Conservation (phyloP, 2,329 filamentous ascomycete genomes). For the Paradendryphiella salina region DNA sequence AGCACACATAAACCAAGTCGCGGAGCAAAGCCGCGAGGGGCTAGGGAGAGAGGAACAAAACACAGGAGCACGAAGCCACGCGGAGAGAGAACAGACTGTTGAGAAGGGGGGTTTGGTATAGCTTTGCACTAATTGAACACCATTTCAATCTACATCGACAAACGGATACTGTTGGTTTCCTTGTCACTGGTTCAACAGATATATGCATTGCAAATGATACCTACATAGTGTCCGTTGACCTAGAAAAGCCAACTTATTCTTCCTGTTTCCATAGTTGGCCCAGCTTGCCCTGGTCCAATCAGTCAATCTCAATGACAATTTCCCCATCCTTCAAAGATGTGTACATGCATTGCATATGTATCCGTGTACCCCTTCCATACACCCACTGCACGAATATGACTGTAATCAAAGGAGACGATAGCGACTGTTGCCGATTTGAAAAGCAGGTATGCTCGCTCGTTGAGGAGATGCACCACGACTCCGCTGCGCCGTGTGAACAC, state of each 20-base stretch:
- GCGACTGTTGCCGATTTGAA: slow-evolving; percentile 14
- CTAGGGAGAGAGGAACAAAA: not conserved
- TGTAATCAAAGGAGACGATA: slow-evolving; percentile 7
- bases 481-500: slow-evolving; percentile 20
- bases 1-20: not conserved
- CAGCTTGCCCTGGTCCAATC: not conserved
- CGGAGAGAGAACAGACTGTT: not conserved
- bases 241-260: not conserved
- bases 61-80: not conserved
- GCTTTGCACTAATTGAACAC: not conserved
- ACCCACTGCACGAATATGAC: slow-evolving; percentile 1
- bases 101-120: not conserved
- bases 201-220: not conserved
- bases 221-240: not conserved
- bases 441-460: slow-evolving; percentile 5
- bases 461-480: slow-evolving; percentile 10
- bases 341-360: not conserved
- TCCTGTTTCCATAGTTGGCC: not conserved
- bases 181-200: no score
- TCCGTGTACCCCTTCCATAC: not conserved
- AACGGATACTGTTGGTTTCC: no score
- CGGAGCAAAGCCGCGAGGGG: not conserved
- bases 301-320: not conserved
- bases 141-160: not conserved
- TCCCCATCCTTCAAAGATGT: not conserved